Percentiles rank a stretch among this genome's conserved stretches.
These are phyloP conservation scores for Flaveria bidentis DNA, from an alignment of 129 eudicot genomes.

Conservation along the genomic window DNA sequence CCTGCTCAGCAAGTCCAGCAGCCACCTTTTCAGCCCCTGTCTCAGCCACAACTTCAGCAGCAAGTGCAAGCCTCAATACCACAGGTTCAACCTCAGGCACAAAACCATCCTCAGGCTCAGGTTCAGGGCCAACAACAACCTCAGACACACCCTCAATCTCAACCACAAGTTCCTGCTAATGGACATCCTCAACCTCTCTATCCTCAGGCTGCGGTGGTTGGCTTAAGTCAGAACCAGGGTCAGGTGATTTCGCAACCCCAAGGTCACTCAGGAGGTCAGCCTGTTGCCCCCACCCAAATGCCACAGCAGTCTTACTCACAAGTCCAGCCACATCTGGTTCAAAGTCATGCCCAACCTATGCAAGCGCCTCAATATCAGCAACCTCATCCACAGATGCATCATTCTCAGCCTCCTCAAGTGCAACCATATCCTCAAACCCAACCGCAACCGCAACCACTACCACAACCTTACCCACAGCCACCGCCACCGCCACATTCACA, in stretches of 20 bases:
- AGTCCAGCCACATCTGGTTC: conserved; percentile 45
- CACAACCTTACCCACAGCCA: conserved; percentile 37
- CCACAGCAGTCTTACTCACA: conserved; percentile 49
- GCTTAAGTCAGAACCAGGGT: conserved; percentile 34
- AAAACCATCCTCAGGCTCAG: conserved; percentile 33
- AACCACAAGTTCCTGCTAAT: conserved; percentile 32
- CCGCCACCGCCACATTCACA: conserved; percentile 32
- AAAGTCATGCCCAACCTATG: conserved; percentile 51
- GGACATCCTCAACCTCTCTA: conserved; percentile 38
- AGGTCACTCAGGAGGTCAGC: conserved; percentile 45
- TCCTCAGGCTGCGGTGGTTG: conserved; percentile 35
- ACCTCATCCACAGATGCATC: conserved; percentile 53
- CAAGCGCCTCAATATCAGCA: conserved; percentile 77
- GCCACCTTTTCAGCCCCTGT: conserved; percentile 41
- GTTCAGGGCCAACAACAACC: conserved; percentile 32
- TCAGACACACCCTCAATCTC: conserved; percentile 27
- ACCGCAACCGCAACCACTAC: conserved; percentile 39
- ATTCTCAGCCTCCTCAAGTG: conserved; percentile 34
- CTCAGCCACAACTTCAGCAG: conserved; percentile 38
- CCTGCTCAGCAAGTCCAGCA: conserved; percentile 60
- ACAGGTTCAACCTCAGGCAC: conserved; percentile 39
- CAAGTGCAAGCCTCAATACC: conserved; percentile 39
- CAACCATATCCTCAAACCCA: conserved; percentile 41
- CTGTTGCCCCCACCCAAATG: conserved; percentile 37
- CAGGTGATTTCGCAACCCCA: conserved; percentile 42